phyloP scores from a whole-genome alignment of 1,139 yeast species.

The Pichia sp. region DNA sequence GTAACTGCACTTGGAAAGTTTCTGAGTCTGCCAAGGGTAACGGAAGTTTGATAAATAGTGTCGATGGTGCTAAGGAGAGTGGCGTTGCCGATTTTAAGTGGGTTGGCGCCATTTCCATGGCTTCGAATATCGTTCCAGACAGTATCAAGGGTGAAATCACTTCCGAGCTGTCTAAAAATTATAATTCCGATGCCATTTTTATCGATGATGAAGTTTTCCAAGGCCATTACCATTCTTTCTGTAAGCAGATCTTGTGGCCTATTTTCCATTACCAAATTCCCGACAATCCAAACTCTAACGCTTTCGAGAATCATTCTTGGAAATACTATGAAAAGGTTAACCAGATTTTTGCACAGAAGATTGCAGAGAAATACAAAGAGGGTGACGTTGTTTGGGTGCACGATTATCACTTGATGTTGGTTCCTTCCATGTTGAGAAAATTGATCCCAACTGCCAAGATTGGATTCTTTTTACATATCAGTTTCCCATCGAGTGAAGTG shows the following conservation, averaged over 20 bases:
- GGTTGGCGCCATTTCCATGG: slow-evolving; percentile 90
- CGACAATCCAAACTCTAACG: slow-evolving; percentile 88
- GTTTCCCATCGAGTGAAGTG: slow-evolving; percentile 94
- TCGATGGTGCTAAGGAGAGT: slow-evolving; percentile 51
- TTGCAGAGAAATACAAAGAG: slow-evolving; percentile 56
- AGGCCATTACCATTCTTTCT: slow-evolving; percentile 85
- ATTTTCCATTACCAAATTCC: slow-evolving; percentile 95
- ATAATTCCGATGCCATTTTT: slow-evolving; percentile 58
- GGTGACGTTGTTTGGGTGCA: slow-evolving; percentile 85
- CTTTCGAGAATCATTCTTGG: slow-evolving; percentile 96
- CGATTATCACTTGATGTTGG: slow-evolving; percentile 84
- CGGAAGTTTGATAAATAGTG: slow-evolving; percentile 82
- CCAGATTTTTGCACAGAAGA: slow-evolving; percentile 70
- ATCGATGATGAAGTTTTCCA: slow-evolving; percentile 74
- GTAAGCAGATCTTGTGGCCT: slow-evolving; percentile 95
- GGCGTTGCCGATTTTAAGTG: slow-evolving; percentile 49
- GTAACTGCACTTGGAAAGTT: slow-evolving; percentile 69
- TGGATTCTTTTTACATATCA: slow-evolving; percentile 87
- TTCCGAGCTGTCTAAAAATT: slow-evolving; percentile 35
- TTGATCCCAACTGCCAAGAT: slow-evolving; percentile 76
- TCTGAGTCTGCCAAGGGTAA: slow-evolving; percentile 71
- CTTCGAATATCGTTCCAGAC: slow-evolving; percentile 71
- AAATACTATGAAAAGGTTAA: slow-evolving; percentile 70
- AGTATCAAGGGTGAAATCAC: slow-evolving; percentile 46
- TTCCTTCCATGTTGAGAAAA: slow-evolving; percentile 77